Evolutionary conservation across 768 basidiomycete species (phyloP), one percentile per base, ranked within the genome.

Genomic region (Mycena vitilis): DNA sequence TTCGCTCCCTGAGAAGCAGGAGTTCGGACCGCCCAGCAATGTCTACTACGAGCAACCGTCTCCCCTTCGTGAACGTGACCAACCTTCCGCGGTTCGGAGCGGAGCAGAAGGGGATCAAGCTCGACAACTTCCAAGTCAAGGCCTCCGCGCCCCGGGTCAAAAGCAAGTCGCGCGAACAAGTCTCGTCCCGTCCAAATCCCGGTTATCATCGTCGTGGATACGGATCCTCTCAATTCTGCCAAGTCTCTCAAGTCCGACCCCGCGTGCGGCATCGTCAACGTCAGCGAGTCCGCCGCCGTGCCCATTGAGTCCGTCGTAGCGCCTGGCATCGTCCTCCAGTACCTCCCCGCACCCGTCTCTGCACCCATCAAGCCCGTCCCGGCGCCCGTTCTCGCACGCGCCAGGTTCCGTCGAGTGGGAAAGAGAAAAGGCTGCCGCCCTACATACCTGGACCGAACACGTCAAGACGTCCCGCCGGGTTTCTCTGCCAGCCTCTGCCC

Each of bases 331-430:
- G 10, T 18, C n/a, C 13, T 2, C 51, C 15, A 23, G 7, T 7
- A n/a, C n/a, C n/a, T n/a, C n/a, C n/a, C n/a, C n/a, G n/a, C n/a
- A n/a, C n/a, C n/a, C n/a, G n/a, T n/a, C n/a, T n/a, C n/a, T n/a
- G n/a, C n/a, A n/a, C n/a, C n/a, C n/a, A n/a, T 30, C 25, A 18
- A 22, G 44, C 3, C 16, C 16, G 15, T 2, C 44, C 15, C 18
- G 3, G 44, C 13, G 44, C n/a, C 48, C 15, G 13, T n/a, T 34
- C 53, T 20, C 45, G 16, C 38, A 5, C 44, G 23, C 53, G 8
- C 60, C 60, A 25, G 60, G 48, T 16, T 68, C 66, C 7, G n/a
- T 2, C 4, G 37, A 52, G 38, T 68, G 66, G 66, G 63, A 62
- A 16, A 25, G 11, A 7, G 36, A 13, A 4, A 68, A 68, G 34